Percentiles rank a stretch among this genome's conserved stretches.
Conservation (phyloP, 1,139 yeast species). For the Arxiozyma slooffiae region DNA sequence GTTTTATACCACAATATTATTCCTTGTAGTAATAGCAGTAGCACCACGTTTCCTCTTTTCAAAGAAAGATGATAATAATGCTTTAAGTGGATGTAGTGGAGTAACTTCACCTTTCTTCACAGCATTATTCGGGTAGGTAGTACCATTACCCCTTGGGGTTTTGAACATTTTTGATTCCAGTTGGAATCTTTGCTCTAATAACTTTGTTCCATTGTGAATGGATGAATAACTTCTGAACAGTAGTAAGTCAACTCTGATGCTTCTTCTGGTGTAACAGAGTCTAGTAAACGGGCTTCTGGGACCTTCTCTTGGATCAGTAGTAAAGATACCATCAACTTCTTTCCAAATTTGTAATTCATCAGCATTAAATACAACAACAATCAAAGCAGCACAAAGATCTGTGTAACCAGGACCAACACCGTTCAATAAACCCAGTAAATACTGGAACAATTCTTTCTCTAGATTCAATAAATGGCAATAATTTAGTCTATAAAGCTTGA, state of each 20-base stretch:
- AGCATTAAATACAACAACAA: conserved; percentile 86
- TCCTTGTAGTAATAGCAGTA: conserved; percentile 93
- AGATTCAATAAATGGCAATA: conserved; percentile 31
- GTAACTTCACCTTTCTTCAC: conserved; percentile 79
- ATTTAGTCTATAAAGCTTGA: conserved; percentile 46
- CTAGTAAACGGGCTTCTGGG: conserved; percentile 73
- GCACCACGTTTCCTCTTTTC: conserved; percentile 60
- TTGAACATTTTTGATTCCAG: conserved; percentile 88
- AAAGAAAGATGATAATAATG: conserved; percentile 41
- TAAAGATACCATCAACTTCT: conserved; percentile 96
- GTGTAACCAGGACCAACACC: conserved; percentile 97
- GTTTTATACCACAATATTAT: conserved; percentile 81
- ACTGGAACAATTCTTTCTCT: conserved; percentile 55
- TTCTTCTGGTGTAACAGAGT: conserved; percentile 93
- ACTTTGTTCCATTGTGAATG: conserved; percentile 99
- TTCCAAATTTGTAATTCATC: conserved; percentile 97
- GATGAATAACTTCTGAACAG: conserved; percentile 96
- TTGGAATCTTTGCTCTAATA: conserved; percentile 89
- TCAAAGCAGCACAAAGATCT: conserved; percentile 91
- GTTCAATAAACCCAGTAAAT: conserved; percentile 81
- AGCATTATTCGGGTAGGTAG: conserved; percentile 82
- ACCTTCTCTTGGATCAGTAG: conserved; percentile 98
- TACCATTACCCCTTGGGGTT: conserved; percentile 86
- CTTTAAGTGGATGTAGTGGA: conserved; percentile 91
- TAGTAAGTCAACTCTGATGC: conserved; percentile 96